Percentiles rank a stretch among this genome's conserved stretches.
Conservation (phyloP, 2,329 filamentous ascomycete species). For the Diaporthe sp. region DNA sequence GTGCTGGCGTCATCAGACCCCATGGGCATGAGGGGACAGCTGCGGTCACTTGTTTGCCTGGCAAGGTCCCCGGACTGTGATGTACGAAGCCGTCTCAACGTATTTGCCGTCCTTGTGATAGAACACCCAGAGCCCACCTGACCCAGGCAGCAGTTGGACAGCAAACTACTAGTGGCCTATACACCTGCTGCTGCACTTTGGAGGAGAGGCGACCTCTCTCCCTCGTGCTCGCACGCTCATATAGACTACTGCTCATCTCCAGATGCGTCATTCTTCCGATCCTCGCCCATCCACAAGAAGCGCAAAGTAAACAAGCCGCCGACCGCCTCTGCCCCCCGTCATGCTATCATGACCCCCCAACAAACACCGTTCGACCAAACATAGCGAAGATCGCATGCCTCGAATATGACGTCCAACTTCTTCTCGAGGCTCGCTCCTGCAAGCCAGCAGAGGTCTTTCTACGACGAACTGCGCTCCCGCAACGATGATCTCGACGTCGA, state of each 20-base stretch:
- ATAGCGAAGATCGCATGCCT: constrained; percentile 27
- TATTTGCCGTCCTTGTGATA: constrained; percentile 28
- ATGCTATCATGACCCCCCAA: constrained; percentile 39
- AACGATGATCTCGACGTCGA: constrained; percentile 59
- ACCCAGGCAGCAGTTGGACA: constrained; percentile 24
- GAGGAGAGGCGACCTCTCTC: background rate
- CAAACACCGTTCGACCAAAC: constrained; percentile 13
- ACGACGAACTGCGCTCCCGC: constrained; percentile 61
- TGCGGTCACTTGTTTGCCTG: constrained; percentile 17
- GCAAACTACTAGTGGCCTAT: background rate
- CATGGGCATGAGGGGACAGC: constrained; percentile 14
- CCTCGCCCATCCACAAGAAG: background rate
- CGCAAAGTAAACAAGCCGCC: constrained; percentile 11
- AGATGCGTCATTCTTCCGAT: background rate
- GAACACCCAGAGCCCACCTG: constrained; percentile 17
- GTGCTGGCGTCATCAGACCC: constrained; percentile 34
- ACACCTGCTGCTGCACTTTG: background rate
- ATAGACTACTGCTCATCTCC: background rate
- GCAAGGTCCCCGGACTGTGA: background rate
- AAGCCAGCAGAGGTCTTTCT: constrained; percentile 59
- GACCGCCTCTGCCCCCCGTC: background rate
- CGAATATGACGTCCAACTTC: constrained; percentile 61
- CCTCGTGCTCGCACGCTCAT: background rate
- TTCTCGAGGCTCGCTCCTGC: constrained; percentile 60
- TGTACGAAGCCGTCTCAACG: background rate